Conservation (phyloP, 208 protist genomes). For the Leishmania guyanensis region DNA sequence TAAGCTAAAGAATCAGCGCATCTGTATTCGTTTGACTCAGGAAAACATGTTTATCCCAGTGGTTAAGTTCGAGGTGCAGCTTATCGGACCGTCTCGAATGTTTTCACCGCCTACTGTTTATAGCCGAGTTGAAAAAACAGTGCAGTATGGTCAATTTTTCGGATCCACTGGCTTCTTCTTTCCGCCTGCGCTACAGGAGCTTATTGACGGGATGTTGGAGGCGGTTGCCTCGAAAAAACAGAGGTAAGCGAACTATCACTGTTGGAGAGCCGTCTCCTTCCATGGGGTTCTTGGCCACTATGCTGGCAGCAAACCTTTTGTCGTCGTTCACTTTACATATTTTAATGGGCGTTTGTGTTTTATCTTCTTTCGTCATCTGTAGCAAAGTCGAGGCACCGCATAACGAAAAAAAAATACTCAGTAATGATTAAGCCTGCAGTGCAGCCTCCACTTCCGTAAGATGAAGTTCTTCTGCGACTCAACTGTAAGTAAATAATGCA, state of each 20-base stretch:
- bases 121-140: conserved; percentile 45
- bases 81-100: conserved; percentile 40
- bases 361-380: neutral
- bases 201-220: conserved; percentile 46
- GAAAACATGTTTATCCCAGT: conserved; percentile 27
- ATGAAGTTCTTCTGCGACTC: neutral
- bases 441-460: neutral
- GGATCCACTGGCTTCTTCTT: conserved; percentile 68
- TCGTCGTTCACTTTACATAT: neutral
- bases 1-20: conserved; percentile 35
- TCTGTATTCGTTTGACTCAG: conserved; percentile 44
- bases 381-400: neutral
- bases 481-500: neutral
- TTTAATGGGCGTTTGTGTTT: neutral
- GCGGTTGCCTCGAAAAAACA: conserved; percentile 15
- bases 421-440: neutral
- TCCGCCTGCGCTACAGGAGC: conserved; percentile 58
- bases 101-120: conserved; percentile 40
- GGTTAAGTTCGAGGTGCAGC: conserved; percentile 47
- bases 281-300: neutral
- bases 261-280: neutral
- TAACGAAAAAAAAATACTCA: neutral
- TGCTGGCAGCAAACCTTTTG: neutral
- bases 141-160: conserved; percentile 77
- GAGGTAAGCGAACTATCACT: neutral